A percentile compares a stretch with the other conserved stretches of the same genome.
phyloP scores from a whole-genome alignment of 2,329 filamentous ascomycete species.

The Colletotrichum lentis region DNA sequence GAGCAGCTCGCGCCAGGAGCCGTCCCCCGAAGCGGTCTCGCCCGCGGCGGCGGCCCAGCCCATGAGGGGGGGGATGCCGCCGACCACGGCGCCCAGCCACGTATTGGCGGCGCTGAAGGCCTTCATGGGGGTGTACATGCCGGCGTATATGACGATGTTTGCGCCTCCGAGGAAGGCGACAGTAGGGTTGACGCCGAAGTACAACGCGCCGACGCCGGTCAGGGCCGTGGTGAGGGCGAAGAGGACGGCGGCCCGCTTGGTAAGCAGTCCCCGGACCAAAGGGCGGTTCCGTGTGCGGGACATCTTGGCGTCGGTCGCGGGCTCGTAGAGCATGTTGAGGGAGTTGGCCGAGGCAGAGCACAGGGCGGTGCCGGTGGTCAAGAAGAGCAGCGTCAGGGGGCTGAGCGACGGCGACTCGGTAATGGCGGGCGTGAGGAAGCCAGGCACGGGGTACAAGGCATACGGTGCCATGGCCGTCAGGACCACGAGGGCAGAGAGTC shows the following conservation, averaged over 20 bases:
- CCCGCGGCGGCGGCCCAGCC: conserved; percentile 96
- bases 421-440: conserved; percentile 75
- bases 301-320: conserved; percentile 90
- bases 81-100: conserved; percentile 92
- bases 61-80: conserved; percentile 95
- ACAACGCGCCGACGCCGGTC: conserved; percentile 75
- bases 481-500: conserved; percentile 88
- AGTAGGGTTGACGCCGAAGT: conserved; percentile 92
- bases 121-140: conserved; percentile 92
- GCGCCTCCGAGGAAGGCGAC: conserved; percentile 83
- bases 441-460: conserved; percentile 89
- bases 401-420: conserved; percentile 80
- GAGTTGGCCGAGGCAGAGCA: conserved; percentile 93
- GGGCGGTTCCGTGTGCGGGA: conserved; percentile 90
- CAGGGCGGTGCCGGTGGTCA: conserved; percentile 87
- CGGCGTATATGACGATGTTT: conserved; percentile 91
- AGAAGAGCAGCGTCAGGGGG: conserved; percentile 88
- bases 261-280: conserved; percentile 82
- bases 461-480: conserved; percentile 91
- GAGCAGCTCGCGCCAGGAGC: conserved; percentile 80
- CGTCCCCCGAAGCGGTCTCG: conserved; percentile 79
- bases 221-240: conserved; percentile 81
- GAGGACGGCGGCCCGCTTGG: conserved; percentile 72
- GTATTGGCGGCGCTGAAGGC: conserved; percentile 87
- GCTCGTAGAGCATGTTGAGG: conserved; percentile 97